phyloP scores from a whole-genome alignment of 371 early-diverging fungal genomes.

The Circinella minor region DNA sequence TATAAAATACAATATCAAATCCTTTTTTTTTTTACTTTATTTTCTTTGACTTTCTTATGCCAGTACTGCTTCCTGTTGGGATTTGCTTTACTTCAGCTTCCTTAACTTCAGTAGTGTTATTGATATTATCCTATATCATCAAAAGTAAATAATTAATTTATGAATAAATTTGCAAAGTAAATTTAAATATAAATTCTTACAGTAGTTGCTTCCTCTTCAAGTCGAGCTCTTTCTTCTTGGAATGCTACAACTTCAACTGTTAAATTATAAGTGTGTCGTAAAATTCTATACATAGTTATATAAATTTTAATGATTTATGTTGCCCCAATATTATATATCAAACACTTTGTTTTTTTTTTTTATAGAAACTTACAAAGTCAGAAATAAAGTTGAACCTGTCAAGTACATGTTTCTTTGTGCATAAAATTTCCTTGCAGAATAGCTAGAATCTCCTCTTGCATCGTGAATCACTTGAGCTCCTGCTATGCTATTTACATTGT shows the following conservation, averaged over 20 bases:
- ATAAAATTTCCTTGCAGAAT: constrained; percentile 22
- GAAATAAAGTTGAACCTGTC: constrained; percentile 20
- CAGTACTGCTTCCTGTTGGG: no score
- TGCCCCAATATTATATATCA: neutral
- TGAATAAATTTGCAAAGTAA: no score
- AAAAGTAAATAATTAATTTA: no score
- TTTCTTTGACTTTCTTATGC: no score
- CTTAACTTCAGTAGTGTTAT: no score
- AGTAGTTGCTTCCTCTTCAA: neutral
- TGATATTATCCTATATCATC: no score
- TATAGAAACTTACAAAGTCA: constrained; percentile 19
- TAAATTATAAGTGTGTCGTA: constrained; percentile 15
- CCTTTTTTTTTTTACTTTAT: no score
- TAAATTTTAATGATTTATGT: neutral
- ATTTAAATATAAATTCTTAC: no score
- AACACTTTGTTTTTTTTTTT: no score
- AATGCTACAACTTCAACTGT: constrained; percentile 20
- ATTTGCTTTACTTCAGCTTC: no score
- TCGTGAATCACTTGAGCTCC: constrained; percentile 17
- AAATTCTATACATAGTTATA: neutral
- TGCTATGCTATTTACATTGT: constrained; percentile 3
- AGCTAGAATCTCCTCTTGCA: constrained; percentile 13
- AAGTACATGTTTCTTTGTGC: constrained; percentile 25
- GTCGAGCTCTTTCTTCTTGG: constrained; percentile 10
- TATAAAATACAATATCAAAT: no score